Evolutionary conservation across 768 basidiomycete genomes (phyloP).

Genomic region (Boletellus ananas): DNA sequence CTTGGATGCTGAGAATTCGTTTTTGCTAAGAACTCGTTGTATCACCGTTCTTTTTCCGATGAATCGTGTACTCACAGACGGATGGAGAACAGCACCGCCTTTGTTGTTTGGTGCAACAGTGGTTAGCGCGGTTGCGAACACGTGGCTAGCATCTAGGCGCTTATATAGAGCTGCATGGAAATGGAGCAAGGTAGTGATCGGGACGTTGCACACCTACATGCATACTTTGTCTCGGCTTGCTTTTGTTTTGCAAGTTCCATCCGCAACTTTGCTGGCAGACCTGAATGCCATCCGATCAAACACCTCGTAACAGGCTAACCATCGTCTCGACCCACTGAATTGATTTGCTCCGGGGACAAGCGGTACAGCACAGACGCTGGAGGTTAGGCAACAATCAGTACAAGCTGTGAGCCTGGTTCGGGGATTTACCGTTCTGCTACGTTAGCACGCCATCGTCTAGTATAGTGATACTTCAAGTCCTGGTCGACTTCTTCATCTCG

Average conservation of each 20-base stretch:
- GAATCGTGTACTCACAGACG: conserved; percentile 33
- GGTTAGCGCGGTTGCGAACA: conserved; percentile 68
- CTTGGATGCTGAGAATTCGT: conserved; percentile 61
- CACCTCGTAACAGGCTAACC: background rate
- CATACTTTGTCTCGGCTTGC: conserved; percentile 24
- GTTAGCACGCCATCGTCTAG: conserved; percentile 36
- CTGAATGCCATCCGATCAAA: conserved; percentile 24
- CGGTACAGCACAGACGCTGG: conserved; percentile 54
- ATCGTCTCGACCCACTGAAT: conserved; percentile 34
- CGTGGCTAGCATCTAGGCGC: conserved; percentile 47
- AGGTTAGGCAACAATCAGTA: background rate
- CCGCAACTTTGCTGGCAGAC: conserved; percentile 40
- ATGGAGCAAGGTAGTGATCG: conserved; percentile 3
- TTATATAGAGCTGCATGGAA: conserved; percentile 47
- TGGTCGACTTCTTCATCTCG: conserved; percentile 17
- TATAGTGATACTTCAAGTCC: conserved; percentile 55
- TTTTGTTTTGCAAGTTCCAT: conserved; percentile 33
- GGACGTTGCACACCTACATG: conserved; percentile 20
- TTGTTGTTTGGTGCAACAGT: conserved; percentile 49
- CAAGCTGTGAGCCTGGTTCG: background rate
- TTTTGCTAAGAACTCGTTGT: conserved; percentile 51
- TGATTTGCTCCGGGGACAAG: conserved; percentile 49
- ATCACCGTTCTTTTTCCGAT: background rate
- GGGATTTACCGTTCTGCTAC: conserved; percentile 51
- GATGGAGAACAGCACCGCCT: conserved; percentile 42